Conservation (phyloP, 768 basidiomycete genomes). For the Lyophyllum atratum region DNA sequence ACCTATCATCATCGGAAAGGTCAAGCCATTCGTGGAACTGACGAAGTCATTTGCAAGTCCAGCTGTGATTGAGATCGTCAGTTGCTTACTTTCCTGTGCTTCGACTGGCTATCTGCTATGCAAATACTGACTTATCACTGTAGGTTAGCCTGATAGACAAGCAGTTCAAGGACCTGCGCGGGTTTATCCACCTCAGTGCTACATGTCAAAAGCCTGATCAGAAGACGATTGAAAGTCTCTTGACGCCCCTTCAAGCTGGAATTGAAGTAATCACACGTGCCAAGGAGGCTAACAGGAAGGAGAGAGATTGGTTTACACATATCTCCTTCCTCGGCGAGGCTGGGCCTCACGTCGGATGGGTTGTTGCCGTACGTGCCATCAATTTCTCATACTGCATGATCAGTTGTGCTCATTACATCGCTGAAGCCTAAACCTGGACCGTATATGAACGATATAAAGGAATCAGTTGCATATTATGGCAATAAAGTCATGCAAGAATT, state of each 20-base stretch:
- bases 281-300: slow-evolving; percentile 80
- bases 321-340: slow-evolving; percentile 83
- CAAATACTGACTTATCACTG: not conserved
- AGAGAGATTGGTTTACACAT: slow-evolving; percentile 82
- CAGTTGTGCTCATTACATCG: not conserved
- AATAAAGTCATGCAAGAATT: slow-evolving; percentile 90
- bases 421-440: slow-evolving; percentile 78
- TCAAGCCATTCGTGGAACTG: slow-evolving; percentile 74
- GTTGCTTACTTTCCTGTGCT: slow-evolving; percentile 19
- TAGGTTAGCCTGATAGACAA: slow-evolving; percentile 73
- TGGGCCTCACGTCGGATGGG: slow-evolving; percentile 83
- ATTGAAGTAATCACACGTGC: slow-evolving; percentile 78
- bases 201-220: slow-evolving; percentile 81
- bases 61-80: slow-evolving; percentile 78
- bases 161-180: slow-evolving; percentile 68
- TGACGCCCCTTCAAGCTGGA: slow-evolving; percentile 68
- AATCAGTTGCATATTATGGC: slow-evolving; percentile 84
- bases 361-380: slow-evolving; percentile 63
- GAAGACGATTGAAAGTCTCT: slow-evolving; percentile 52
- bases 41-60: slow-evolving; percentile 70
- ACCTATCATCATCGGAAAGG: slow-evolving; percentile 68
- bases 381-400: not conserved
- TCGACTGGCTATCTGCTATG: not conserved
- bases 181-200: slow-evolving; percentile 65
- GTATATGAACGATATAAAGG: slow-evolving; percentile 81